Evolutionary conservation across 2,329 filamentous ascomycete species (phyloP), one percentile per base, ranked within the genome.

Genomic region (Hymenoscyphus infarciens): DNA sequence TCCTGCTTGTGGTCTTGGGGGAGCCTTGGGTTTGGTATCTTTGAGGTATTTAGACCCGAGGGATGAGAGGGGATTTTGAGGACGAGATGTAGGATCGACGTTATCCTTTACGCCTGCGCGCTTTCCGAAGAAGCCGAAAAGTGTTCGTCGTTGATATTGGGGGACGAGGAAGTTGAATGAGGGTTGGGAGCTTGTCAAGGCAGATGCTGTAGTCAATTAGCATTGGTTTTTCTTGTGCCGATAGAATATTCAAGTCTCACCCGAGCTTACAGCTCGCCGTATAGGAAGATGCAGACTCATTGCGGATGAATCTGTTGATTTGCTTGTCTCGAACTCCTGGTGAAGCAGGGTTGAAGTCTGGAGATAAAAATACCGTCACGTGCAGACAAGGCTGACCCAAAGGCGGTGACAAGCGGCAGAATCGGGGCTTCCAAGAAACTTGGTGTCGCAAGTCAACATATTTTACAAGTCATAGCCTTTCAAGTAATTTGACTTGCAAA

Each of bases 221-320:
- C 64, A 68, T 27, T 3, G 52, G 11, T 19, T 16, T 3, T 22
- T 52, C 19, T 52, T 52, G 6, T 29, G 25, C 13, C 31, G 6
- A 61, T 42, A 59, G 42, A 56, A 60, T 4, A 57, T 56, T 53
- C 42, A 63, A 57, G 60, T 19, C 80, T 62, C 81, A 91, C 88
- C 84, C 74, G 82, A 79, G 72, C 80, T 79, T 61, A 82, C 79
- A 70, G 88, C 77, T 78, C 83, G 83, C 79, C 85, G 79, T 71
- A 85, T 80, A 69, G 87, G 85, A 73, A 86, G 77, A 75, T 83
- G 82, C 71, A 88, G 76, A 77, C 81, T 90, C 88, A 91, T 92
- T 56, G 60, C 69, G 64, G 60, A 29, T 61, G 67, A 60, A 66
- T 57, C 52, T 62, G 55, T 57, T 60, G 31, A 55, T 27, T 7